Evolutionary conservation across 179 eudicot species (phyloP).

Genomic region (Amaranthus tricolor): DNA sequence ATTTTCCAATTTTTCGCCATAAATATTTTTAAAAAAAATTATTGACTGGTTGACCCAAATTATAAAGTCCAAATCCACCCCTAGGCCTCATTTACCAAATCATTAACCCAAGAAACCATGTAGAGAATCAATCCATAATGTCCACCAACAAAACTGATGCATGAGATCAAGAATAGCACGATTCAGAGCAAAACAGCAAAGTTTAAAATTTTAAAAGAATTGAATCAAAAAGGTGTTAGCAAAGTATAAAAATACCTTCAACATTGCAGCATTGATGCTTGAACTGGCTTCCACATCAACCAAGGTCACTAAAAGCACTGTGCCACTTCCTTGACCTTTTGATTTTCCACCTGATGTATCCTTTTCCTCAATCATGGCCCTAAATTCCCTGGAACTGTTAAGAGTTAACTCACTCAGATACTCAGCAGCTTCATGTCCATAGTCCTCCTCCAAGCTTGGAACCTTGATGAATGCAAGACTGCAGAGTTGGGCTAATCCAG

Average conservation of each 20-base stretch:
- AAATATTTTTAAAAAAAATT: no score
- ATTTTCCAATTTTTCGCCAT: no score
- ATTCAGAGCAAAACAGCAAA: not conserved
- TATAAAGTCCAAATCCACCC: no score
- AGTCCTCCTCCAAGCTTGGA: conserved; percentile 78
- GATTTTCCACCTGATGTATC: conserved; percentile 87
- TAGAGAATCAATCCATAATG: not conserved
- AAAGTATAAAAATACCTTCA: conserved; percentile 52
- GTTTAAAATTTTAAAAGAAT: not conserved
- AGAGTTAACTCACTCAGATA: conserved; percentile 60
- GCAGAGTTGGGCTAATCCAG: conserved; percentile 87
- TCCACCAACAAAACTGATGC: not conserved
- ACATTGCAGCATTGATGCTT: conserved; percentile 73
- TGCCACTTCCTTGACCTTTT: conserved; percentile 96
- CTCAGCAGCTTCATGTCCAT: conserved; percentile 87
- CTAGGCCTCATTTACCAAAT: no score
- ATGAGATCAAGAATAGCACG: not conserved
- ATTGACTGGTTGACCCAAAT: no score
- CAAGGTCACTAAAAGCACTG: conserved; percentile 63
- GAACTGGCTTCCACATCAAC: conserved; percentile 51
- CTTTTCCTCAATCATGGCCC: conserved; percentile 70
- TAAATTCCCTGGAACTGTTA: conserved; percentile 54
- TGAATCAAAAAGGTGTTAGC: not conserved
- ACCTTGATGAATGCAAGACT: conserved; percentile 79
- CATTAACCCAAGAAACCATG: not conserved